phyloP scores from a whole-genome alignment of 1,139 yeast genomes.

The Debaryomycetaceae sp. region DNA sequence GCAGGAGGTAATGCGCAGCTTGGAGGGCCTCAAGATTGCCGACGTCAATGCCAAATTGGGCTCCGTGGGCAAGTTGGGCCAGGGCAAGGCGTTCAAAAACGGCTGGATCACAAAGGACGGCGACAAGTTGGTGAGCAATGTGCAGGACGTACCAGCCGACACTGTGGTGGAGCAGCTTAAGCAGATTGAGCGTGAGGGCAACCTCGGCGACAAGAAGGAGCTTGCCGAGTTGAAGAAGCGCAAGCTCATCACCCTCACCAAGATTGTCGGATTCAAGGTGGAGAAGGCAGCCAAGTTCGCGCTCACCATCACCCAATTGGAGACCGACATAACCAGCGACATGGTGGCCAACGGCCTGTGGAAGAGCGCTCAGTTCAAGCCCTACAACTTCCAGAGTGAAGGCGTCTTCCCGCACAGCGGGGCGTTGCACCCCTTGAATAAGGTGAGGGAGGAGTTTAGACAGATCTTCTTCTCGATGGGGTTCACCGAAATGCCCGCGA shows the following conservation, averaged over 20 bases:
- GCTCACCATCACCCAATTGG: slow-evolving; percentile 71
- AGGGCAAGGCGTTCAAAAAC: slow-evolving; percentile 96
- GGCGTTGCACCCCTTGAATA: slow-evolving; percentile 92
- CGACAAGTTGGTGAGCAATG: slow-evolving; percentile 65
- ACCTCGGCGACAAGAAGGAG: slow-evolving; percentile 58
- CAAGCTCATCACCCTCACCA: slow-evolving; percentile 71
- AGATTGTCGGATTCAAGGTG: slow-evolving; percentile 71
- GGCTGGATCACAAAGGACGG: slow-evolving; percentile 94
- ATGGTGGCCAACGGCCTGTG: slow-evolving; percentile 81
- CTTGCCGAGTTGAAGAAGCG: slow-evolving; percentile 88
- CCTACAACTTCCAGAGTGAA: slow-evolving; percentile 93
- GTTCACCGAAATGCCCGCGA: slow-evolving; percentile 97
- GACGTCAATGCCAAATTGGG: slow-evolving; percentile 82
- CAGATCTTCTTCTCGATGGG: slow-evolving; percentile 98
- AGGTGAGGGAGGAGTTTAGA: slow-evolving; percentile 96
- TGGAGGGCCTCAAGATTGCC: slow-evolving; percentile 77
- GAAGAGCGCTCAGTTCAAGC: slow-evolving; percentile 83
- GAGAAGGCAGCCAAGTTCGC: slow-evolving; percentile 83
- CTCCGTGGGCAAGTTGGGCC: slow-evolving; percentile 83
- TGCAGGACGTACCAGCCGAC: slow-evolving; percentile 51
- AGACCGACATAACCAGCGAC: slow-evolving; percentile 91
- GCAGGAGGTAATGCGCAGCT: slow-evolving; percentile 65
- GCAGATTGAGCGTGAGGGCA: slow-evolving; percentile 55
- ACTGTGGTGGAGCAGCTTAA: slow-evolving; percentile 62
- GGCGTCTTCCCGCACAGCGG: slow-evolving; percentile 86